Base-by-base conservation (phyloP, 2,329 filamentous ascomycete species). In the Aspergillus clavatus region DNA sequence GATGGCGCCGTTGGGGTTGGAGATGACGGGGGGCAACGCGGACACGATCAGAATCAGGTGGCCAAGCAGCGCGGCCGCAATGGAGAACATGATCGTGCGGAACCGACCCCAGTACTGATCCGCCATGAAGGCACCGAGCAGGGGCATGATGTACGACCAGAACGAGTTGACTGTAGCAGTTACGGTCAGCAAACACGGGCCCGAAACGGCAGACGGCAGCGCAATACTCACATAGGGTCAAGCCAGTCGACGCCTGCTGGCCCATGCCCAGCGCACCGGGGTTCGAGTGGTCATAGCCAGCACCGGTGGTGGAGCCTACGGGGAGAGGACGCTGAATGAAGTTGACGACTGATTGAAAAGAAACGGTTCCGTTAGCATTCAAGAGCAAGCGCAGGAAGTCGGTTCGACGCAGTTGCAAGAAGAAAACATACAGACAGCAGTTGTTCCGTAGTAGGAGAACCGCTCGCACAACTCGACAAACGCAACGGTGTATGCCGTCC, bases 401-500 rank as follows among this genome's bases (percentile, higher is more conserved):
- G n/a, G n/a, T n/a, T n/a, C n/a, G n/a, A n/a, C n/a, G n/a, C n/a
- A n/a, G n/a, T n/a, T n/a, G n/a, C n/a, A n/a, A n/a, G n/a, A 45
- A 31, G 11, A 29, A 1, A 11, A 72, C 73, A 52, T 72, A 78
- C 83, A 86, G 28, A 86, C 72, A 22, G 82, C 76, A 35, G 80
- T 77, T 4, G 82, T 83, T 43, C 85, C 86, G 59, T 89, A 88
- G 77, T 87, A 89, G 11, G 82, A 84, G 69, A 87, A 87, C 39
- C 85, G 82, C 70, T 89, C 86, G 69, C 82, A 86, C 45, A 87
- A 71, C 67, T 89, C 86, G 47, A 86, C 80, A 50, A 87, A 81
- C 38, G 83, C 84, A 47, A 89, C 79, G 21, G 81, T 82, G 68
- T 81, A 89, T 46, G 83, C 78, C 43, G 75, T 70, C 76, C 77